Base-by-base conservation (phyloP, 306 rosid genomes). In the Crataegus laevigata region DNA sequence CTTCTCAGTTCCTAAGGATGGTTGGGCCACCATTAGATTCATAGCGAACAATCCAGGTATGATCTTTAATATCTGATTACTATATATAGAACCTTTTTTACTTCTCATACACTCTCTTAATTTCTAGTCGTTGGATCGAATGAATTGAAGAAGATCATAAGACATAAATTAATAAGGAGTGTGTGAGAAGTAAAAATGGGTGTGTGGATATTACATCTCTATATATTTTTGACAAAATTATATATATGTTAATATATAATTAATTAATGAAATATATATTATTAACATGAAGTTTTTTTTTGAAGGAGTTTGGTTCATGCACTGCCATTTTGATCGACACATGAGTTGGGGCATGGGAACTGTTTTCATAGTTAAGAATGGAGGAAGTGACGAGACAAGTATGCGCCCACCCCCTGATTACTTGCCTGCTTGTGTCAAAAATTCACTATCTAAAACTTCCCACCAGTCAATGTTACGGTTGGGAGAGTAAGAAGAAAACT, bases 311-410 rank as follows among this genome's bases (percentile, higher is more conserved):
- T 83, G 87, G 84, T 83, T 60, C 34, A 77, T 84, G 84, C 87
- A 84, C 63, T 84, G 87, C 55, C 87, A 84, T 75, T 71, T 71
- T 3, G 88, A 84, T 3, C 73, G 80, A 18, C 87, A 84, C 24
- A 60, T 79, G 25, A 77, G 75, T 18, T 84, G 85, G 85, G 88
- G 88, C 14, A 81, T 84, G 88, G 81, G 67, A 6, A 75, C 81
- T 1, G 85, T 68, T 42, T 40, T 84, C 62, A 78, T 81, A 28
- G 88, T 81, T 43, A 75, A 75, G 79, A 71, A 81, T 62, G 85
- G 88, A 42, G 60, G 69, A 3, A 78, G 79, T 2, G 14, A 4
- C 1, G 76, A 74, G 19, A 81, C 80, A 1, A 84, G 88, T 19
- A 61, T 81, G 3, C 64, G 25, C 19, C 81, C 80, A 19, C 88